Evolutionary conservation across 2,329 filamentous ascomycete species (phyloP).

Genomic region (Alternaria metachromatica): DNA sequence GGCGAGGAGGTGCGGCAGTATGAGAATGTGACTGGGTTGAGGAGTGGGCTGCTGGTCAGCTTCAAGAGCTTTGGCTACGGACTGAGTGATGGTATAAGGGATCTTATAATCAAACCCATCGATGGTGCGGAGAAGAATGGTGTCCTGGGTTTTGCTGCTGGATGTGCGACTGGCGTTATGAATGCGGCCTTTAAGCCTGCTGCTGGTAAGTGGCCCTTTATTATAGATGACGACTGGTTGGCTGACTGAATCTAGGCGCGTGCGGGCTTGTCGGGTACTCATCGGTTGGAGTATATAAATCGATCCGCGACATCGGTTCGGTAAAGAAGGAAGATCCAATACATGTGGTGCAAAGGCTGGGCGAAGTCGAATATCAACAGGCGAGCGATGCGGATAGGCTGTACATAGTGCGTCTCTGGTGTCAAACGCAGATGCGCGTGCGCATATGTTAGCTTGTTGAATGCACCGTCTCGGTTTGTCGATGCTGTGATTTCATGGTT

Average conservation of each 20-base stretch:
- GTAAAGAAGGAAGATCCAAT: constrained; percentile 16
- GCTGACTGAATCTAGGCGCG: constrained; percentile 50
- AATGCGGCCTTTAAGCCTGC: constrained; percentile 69
- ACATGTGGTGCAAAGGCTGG: constrained; percentile 19
- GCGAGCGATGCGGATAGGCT: constrained; percentile 24
- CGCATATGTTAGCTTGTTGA: not conserved
- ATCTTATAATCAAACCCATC: constrained; percentile 77
- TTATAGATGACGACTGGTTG: not conserved
- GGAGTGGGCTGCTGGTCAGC: constrained; percentile 75
- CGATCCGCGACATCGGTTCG: constrained; percentile 48
- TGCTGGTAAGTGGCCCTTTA: constrained; percentile 57
- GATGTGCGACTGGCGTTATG: constrained; percentile 77
- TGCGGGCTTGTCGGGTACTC: constrained; percentile 66
- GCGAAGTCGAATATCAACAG: constrained; percentile 23
- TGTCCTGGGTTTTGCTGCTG: constrained; percentile 71
- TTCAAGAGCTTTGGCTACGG: constrained; percentile 78
- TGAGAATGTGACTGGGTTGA: constrained; percentile 76
- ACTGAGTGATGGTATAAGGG: constrained; percentile 78
- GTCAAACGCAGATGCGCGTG: constrained; percentile 28
- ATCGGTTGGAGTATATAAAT: constrained; percentile 67
- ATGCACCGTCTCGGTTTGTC: not conserved
- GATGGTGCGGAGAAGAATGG: constrained; percentile 70
- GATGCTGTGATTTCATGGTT: not conserved
- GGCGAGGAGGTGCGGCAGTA: constrained; percentile 77
- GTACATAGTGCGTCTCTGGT: constrained; percentile 32